Base-by-base conservation (phyloP, 371 early-diverging fungal genomes). In the Cokeromyces recurvatus region DNA sequence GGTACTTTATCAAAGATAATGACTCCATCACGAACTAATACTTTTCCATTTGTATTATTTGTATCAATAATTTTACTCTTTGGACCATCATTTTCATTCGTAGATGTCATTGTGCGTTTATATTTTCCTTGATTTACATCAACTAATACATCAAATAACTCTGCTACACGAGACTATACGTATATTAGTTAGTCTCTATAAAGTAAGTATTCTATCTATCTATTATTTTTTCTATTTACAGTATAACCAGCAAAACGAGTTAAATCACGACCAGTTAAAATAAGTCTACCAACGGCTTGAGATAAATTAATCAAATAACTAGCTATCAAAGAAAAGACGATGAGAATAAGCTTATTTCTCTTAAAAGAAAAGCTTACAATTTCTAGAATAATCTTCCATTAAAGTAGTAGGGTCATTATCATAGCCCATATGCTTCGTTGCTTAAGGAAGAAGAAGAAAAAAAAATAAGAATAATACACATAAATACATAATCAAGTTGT, bases 1-100 rank as follows among this genome's bases (percentile, higher is more conserved):
- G 95, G 95, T 2, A 94, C 93, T 43, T 87, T 78, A 24, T 84
- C 79, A 65, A 94, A 94, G 50, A 89, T 78, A 52, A 94, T 91
- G 21, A 84, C 82, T 12, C 81, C 81, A 38, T 81, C 75, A 42
- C 75, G 71, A 22, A 79, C 76, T 24, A 84, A 67, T 16, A 85
- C 62, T 24, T 74, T 69, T 38, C 90, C 90, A 47, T 78, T 77
- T 47, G 79, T 62, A 22, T 66, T 68, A 12, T 56, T 74, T 9
- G 77, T 59, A 40, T 74, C 64, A 17, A 82, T 68, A 15, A 62
- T 63, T 21, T 49, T 59, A 23, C 31, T 49, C 32, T 45, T 48
- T 24, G 64, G 43, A 14, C 66, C 58, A 2, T 66, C 49, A 24
- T 39, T 50, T 41, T 70, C 71, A 17, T 76, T 71, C 23, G 61